These are phyloP conservation scores for Ophiocordyceps camponoti-leonardi DNA, from an alignment of 2,329 filamentous ascomycete genomes.

Conservation along the genomic window DNA sequence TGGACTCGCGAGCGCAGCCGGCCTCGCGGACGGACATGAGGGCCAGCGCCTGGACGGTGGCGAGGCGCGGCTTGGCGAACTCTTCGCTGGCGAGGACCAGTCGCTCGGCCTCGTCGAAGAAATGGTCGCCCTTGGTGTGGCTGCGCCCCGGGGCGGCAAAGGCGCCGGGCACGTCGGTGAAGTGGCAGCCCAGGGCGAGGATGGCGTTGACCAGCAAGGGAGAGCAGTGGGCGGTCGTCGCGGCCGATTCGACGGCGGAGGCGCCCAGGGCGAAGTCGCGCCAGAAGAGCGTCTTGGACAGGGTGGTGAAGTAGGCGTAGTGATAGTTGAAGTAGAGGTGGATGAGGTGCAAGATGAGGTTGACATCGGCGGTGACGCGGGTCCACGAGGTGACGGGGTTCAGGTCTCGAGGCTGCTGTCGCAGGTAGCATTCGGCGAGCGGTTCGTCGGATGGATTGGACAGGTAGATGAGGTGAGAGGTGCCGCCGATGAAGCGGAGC, in stretches of 20 bases:
- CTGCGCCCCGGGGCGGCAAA: conserved; percentile 56
- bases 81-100: conserved; percentile 83
- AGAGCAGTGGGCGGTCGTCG: conserved; percentile 63
- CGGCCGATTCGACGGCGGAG: conserved; percentile 34
- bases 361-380: conserved; percentile 60
- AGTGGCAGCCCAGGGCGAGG: conserved; percentile 83
- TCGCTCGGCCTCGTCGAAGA: conserved; percentile 85
- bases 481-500: conserved; percentile 82
- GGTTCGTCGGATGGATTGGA: conserved; percentile 29
- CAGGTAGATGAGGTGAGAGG: conserved; percentile 79
- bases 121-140: conserved; percentile 83
- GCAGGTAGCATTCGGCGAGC: conserved; percentile 22
- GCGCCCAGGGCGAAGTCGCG: conserved; percentile 65
- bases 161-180: conserved; percentile 60
- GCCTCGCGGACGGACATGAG: conserved; percentile 95
- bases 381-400: conserved; percentile 79
- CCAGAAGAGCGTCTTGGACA: conserved; percentile 76
- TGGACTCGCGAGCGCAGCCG: conserved; percentile 82
- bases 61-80: conserved; percentile 73
- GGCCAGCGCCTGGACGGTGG: conserved; percentile 83
- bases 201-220: conserved; percentile 85
- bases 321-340: conserved; percentile 99
- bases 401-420: conserved; percentile 33
- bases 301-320: conserved; percentile 85
- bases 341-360: conserved; percentile 70